Conservation (phyloP, 2,329 filamentous ascomycete species). For the Mycogone perniciosa region DNA sequence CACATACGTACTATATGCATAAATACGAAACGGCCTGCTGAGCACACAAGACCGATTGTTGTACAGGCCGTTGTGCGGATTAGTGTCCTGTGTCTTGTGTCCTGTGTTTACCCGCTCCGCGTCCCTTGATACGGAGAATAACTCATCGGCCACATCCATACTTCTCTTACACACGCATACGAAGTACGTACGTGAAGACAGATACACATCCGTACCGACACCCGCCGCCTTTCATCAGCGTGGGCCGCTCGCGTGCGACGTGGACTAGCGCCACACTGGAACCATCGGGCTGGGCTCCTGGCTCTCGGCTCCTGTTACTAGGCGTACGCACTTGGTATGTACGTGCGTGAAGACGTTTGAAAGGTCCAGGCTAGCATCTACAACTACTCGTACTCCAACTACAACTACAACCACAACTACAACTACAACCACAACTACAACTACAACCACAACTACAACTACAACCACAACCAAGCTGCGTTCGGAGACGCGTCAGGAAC, state of each 20-base stretch:
- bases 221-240: conserved; percentile 16
- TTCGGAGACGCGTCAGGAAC: too few species aligned
- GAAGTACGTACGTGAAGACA: background rate
- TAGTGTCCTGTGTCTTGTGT: background rate
- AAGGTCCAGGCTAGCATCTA: too few species aligned
- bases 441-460: too few species aligned
- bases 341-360: too few species aligned
- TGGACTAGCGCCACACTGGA: conserved; percentile 25
- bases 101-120: background rate
- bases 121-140: conserved; percentile 12
- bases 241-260: conserved; percentile 26
- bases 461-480: too few species aligned
- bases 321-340: too few species aligned
- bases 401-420: too few species aligned
- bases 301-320: conserved; percentile 11
- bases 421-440: too few species aligned
- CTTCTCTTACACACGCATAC: background rate
- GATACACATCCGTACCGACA: background rate
- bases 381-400: too few species aligned
- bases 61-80: conserved; percentile 1
- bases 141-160: background rate
- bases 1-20: background rate
- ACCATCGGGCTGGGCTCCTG: conserved; percentile 25
- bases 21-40: background rate
- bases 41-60: background rate